Conservation (phyloP, 2,329 filamentous ascomycete genomes). For the Myriosclerotinia curreyana region DNA sequence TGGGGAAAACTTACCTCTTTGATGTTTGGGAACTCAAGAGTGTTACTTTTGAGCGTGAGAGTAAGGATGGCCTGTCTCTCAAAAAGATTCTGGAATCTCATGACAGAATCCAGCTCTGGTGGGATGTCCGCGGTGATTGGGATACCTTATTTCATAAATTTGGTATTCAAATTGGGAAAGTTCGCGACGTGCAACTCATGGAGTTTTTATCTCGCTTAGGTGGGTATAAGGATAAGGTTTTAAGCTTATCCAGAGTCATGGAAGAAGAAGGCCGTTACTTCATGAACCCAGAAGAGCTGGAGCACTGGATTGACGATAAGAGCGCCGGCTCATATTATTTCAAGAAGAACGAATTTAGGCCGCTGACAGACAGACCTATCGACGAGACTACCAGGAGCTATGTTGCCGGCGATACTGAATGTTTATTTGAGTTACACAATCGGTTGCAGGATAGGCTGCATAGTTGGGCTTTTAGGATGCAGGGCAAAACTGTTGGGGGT, state of each 20-base stretch:
- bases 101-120: slow-evolving; percentile 7
- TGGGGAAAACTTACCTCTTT: background rate
- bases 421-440: background rate
- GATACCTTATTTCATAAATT: background rate
- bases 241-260: background rate
- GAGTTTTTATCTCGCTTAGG: background rate
- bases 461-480: background rate
- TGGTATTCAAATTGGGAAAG: slow-evolving; percentile 1
- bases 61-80: background rate
- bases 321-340: background rate
- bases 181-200: slow-evolving; percentile 4
- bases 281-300: background rate
- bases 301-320: background rate
- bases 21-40: background rate
- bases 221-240: background rate
- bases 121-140: slow-evolving; percentile 10
- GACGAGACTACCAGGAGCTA: background rate
- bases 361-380: background rate
- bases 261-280: background rate
- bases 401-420: slow-evolving; percentile 7
- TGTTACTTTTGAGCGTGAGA: background rate
- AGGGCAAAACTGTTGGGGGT: background rate
- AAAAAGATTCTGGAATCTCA: background rate
- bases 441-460: background rate
- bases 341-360: background rate